A percentile compares a stretch with the other conserved stretches of the same genome.
Conservation (phyloP, 2,329 filamentous ascomycete genomes). For the Trichoderma atroviride region DNA sequence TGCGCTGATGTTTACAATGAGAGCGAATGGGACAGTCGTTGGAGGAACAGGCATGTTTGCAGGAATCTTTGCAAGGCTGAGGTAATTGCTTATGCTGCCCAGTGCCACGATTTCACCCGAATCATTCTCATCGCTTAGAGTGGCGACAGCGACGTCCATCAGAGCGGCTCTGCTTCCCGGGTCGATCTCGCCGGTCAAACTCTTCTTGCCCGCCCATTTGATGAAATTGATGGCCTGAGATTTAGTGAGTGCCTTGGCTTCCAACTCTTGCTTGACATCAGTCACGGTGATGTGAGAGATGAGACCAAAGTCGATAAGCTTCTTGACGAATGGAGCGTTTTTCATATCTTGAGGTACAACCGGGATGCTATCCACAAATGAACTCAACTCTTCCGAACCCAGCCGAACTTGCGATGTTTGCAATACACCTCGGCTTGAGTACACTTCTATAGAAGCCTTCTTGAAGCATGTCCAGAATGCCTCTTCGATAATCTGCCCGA, state of each 20-base stretch:
- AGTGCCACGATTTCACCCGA: slow-evolving; percentile 75
- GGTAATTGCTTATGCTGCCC: slow-evolving; percentile 71
- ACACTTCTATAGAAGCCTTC: slow-evolving; percentile 79
- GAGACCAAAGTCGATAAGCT: slow-evolving; percentile 80
- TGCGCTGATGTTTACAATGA: slow-evolving; percentile 70
- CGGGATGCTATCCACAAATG: slow-evolving; percentile 87
- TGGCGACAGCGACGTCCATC: slow-evolving; percentile 78
- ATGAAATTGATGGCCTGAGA: slow-evolving; percentile 81
- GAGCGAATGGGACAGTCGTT: slow-evolving; percentile 80
- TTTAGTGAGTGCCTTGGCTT: slow-evolving; percentile 77
- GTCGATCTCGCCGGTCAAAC: slow-evolving; percentile 73
- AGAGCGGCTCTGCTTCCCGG: slow-evolving; percentile 66
- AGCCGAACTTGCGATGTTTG: slow-evolving; percentile 83
- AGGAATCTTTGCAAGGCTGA: slow-evolving; percentile 78
- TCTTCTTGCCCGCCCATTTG: slow-evolving; percentile 77
- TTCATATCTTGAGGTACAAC: slow-evolving; percentile 78
- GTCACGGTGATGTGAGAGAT: slow-evolving; percentile 84
- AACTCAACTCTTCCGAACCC: slow-evolving; percentile 63
- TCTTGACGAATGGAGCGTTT: slow-evolving; percentile 73
- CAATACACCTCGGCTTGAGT: slow-evolving; percentile 85
- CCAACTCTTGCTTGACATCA: slow-evolving; percentile 83
- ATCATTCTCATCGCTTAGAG: slow-evolving; percentile 62
- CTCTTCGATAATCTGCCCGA: slow-evolving; percentile 87
- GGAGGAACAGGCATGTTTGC: slow-evolving; percentile 79
- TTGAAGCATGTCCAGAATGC: slow-evolving; percentile 93